Percentiles rank a stretch among this genome's conserved stretches.
Conservation (phyloP, 345 rosid species). For the Eucalyptus coolabah region DNA sequence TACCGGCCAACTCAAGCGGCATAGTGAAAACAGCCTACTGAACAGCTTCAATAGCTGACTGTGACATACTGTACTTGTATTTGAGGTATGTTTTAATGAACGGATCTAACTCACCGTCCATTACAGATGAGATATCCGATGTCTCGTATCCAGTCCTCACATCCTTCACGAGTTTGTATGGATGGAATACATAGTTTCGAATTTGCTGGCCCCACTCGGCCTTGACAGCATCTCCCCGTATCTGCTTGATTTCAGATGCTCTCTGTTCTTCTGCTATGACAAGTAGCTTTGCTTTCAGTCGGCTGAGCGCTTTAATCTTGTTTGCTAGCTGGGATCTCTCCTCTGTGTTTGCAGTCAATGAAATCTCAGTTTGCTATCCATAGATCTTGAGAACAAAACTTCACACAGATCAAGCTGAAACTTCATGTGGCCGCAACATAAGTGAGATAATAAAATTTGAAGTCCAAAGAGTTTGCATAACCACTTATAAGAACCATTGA, state of each 20-base stretch:
- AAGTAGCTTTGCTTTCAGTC: conserved; percentile 78
- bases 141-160: conserved; percentile 72
- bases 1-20: background rate
- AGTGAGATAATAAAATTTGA: background rate
- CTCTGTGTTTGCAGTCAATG: conserved; percentile 25
- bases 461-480: background rate
- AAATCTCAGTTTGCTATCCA: background rate
- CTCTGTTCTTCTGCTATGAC: conserved; percentile 92
- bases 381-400: background rate
- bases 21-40: background rate
- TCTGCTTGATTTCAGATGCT: conserved; percentile 82
- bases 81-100: conserved; percentile 92
- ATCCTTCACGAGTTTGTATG: conserved; percentile 92
- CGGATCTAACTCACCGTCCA: conserved; percentile 88
- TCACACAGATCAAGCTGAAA: background rate
- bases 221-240: conserved; percentile 88
- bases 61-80: conserved; percentile 42
- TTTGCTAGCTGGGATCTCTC: conserved; percentile 86
- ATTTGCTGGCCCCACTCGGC: conserved; percentile 99
- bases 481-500: background rate
- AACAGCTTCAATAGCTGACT: conserved; percentile 6
- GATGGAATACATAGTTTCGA: conserved; percentile 91
- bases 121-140: conserved; percentile 74
- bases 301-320: conserved; percentile 73
- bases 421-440: background rate